A percentile compares a stretch with the other conserved stretches of the same genome.
phyloP scores from a whole-genome alignment of 345 rosid species.

The Xanthoceras sorbifolium region DNA sequence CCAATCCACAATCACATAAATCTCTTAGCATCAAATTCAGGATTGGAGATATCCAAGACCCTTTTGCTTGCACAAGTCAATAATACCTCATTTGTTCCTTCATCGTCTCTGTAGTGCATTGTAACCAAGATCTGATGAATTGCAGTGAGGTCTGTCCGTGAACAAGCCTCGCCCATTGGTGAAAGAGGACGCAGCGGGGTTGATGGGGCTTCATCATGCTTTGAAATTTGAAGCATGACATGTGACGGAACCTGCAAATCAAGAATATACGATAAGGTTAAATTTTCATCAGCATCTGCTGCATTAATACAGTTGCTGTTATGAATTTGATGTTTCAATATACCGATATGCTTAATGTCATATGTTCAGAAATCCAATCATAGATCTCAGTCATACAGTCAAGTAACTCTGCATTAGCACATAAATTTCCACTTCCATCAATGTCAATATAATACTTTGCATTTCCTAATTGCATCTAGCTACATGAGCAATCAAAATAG shows the following conservation, averaged over 20 bases:
- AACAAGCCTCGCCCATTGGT: slow-evolving; percentile 94
- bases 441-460: not conserved
- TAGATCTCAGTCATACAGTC: not conserved
- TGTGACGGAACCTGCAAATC: slow-evolving; percentile 75
- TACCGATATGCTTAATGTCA: not conserved
- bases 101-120: slow-evolving; percentile 94
- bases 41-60: not conserved
- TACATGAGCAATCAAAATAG: not conserved
- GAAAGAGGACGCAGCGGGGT: slow-evolving; percentile 81
- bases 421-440: not conserved
- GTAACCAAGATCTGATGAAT: slow-evolving; percentile 87
- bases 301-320: not conserved
- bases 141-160: slow-evolving; percentile 92
- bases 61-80: not conserved
- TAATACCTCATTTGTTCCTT: slow-evolving; percentile 84
- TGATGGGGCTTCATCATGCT: slow-evolving; percentile 46
- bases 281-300: not conserved
- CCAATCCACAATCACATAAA: slow-evolving; percentile 26
- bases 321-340: not conserved
- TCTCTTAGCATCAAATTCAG: slow-evolving; percentile 18
- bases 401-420: not conserved
- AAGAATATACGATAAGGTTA: slow-evolving; percentile 9
- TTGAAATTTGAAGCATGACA: slow-evolving; percentile 83
- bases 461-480: slow-evolving; percentile 11
- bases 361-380: not conserved